Evolutionary conservation across 805 yeast genomes (phyloP), one percentile per base, ranked within the genome.

Genomic region (Yamadazyma takamatsuzukensis): DNA sequence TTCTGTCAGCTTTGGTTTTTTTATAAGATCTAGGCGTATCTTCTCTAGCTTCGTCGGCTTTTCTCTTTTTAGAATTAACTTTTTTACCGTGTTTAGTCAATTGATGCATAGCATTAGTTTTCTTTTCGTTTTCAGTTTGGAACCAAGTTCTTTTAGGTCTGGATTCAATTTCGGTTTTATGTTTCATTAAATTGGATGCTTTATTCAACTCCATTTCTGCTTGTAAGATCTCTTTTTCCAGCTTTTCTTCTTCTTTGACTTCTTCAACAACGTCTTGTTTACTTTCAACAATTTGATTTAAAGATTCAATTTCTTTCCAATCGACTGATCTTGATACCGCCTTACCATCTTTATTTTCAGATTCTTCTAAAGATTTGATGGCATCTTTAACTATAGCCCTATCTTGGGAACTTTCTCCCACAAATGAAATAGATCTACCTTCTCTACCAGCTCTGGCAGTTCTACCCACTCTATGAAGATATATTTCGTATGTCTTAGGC

Each of bases 361-460:
- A 51, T 12, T 53, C 55, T 15, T 40, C 76, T 9, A 80, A 76
- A 35, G 83, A 74, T 49, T 79, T 83, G 46, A 93, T 78, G 3
- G 95, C 95, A 12, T 79, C 86, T 54, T 85, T 88, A n/a, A 93
- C 97, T 47, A 93, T 86, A 29, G 72, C 65, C 61, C 98, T 78
- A 43, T 93, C 98, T 37, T 72, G 75, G n/a, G 86, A 68, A 0
- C 84, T 68, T 55, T 93, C 98, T 12, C 97, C 97, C 10, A 93
- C 98, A 60, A 93, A 79, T 2, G 97, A 81, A 25, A 93, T 82
- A 27, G 97, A 84, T 36, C 76, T 76, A 73, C 99, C 99, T 33
- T 84, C 86, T 62, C 97, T 78, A 14, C 97, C 97, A 32, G 97
- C 99, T 76, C 99, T 86, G 7, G 99, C 99, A 34, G 97, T 93